Evolutionary conservation across 805 yeast species (phyloP).

Genomic region (Wickerhamiella shivajii): DNA sequence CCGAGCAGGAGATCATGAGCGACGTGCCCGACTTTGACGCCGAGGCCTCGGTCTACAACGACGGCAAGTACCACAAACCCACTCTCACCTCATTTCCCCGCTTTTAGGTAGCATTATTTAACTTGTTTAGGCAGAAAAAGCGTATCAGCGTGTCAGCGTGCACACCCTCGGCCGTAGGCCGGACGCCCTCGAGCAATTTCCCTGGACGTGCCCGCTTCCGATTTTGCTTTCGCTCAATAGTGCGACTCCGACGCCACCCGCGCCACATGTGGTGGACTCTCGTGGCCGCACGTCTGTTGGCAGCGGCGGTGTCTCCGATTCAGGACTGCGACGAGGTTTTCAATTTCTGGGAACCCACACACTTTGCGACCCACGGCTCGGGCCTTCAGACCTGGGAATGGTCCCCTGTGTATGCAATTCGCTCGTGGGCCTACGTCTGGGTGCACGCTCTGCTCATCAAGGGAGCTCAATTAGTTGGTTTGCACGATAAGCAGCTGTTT

Average conservation of each 20-base stretch:
- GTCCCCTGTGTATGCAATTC: slow-evolving; percentile 73
- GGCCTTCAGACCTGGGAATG: slow-evolving; percentile 97
- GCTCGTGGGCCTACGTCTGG: slow-evolving; percentile 69
- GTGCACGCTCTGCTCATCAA: slow-evolving; percentile 27
- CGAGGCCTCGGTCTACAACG: slow-evolving; percentile 33
- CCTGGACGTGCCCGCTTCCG: too few relatives aligned
- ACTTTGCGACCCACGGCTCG: slow-evolving; percentile 58
- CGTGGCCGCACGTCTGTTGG: slow-evolving; percentile 21
- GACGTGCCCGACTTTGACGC: slow-evolving; percentile 50
- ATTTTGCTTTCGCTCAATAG: too few relatives aligned
- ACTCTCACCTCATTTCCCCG: slow-evolving; percentile 22
- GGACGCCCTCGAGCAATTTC: too few relatives aligned
- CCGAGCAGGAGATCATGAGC: slow-evolving; percentile 57
- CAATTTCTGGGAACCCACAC: slow-evolving; percentile 92
- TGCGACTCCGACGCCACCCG: too few relatives aligned
- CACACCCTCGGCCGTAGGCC: too few relatives aligned
- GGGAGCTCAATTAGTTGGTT: slow-evolving; percentile 13
- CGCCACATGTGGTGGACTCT: too few relatives aligned
- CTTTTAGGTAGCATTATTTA: slow-evolving; percentile 10
- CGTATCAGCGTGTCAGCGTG: too few relatives aligned
- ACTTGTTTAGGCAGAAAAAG: too few relatives aligned
- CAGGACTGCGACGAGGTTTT: slow-evolving; percentile 87
- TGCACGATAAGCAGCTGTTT: slow-evolving; percentile 26
- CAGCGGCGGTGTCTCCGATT: slow-evolving; percentile 47
- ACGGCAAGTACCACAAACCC: slow-evolving; percentile 30